Evolutionary conservation across 768 basidiomycete species (phyloP).

Genomic region (Lactarius akahatsu): DNA sequence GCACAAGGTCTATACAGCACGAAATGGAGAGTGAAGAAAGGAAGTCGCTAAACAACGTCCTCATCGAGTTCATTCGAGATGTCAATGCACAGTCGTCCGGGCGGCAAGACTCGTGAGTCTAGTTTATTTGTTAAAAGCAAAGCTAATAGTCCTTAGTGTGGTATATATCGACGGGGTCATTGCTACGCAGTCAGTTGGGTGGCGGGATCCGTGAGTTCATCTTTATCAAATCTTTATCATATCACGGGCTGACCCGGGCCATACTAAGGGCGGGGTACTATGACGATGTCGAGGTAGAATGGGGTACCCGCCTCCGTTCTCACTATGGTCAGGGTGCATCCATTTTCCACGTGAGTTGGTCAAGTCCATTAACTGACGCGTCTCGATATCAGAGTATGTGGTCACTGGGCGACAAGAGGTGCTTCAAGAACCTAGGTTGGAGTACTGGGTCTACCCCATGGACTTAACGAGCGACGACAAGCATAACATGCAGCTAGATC

Average conservation of each 20-base stretch:
- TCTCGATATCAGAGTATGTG: constrained; percentile 11
- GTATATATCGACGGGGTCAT: constrained; percentile 6
- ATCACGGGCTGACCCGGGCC: neutral
- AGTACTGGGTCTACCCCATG: constrained; percentile 6
- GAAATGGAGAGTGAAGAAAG: constrained; percentile 15
- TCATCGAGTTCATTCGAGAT: constrained; percentile 12
- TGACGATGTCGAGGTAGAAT: neutral
- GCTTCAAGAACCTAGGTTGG: constrained; percentile 7
- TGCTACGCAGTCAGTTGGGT: neutral
- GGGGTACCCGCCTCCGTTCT: neutral
- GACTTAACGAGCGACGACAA: constrained; percentile 17
- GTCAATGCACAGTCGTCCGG: constrained; percentile 1
- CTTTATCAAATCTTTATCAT: neutral
- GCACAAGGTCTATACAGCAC: constrained; percentile 13
- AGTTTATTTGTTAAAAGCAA: neutral
- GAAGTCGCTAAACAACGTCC: neutral
- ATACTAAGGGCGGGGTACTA: neutral
- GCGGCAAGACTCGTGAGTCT: constrained; percentile 18
- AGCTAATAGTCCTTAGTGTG: neutral
- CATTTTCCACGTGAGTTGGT: neutral
- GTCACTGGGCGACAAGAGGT: constrained; percentile 12
- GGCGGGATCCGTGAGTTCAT: constrained; percentile 6
- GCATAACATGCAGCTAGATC: constrained; percentile 22
- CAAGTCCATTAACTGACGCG: neutral
- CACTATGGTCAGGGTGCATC: constrained; percentile 15